Evolutionary conservation across 441 rosid species (phyloP).

Genomic region (Breynia disticha): DNA sequence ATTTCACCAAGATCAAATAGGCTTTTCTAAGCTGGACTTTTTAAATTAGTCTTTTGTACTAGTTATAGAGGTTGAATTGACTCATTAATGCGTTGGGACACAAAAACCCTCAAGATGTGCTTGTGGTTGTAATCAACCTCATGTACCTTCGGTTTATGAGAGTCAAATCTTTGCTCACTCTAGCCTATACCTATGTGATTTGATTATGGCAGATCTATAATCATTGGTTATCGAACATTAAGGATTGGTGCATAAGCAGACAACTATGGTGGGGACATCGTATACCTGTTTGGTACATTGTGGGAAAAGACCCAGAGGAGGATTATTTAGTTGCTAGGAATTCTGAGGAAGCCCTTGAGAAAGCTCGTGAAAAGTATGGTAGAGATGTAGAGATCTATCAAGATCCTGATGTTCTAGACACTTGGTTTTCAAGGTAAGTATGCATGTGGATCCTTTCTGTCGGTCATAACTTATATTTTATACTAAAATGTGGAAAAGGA

Average conservation of each 20-base stretch:
- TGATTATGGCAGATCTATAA: slow-evolving; percentile 59
- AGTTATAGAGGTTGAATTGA: too few relatives aligned
- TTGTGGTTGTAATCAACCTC: background rate
- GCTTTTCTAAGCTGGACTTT: too few relatives aligned
- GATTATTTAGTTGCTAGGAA: slow-evolving; percentile 75
- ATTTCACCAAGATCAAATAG: too few relatives aligned
- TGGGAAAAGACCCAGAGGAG: slow-evolving; percentile 77
- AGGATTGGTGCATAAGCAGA: slow-evolving; percentile 99
- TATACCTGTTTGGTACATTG: slow-evolving; percentile 95
- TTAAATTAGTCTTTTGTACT: too few relatives aligned
- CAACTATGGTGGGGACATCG: slow-evolving; percentile 99
- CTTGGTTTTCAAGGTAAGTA: slow-evolving; percentile 91
- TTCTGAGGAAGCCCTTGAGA: slow-evolving; percentile 69
- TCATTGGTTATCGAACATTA: slow-evolving; percentile 92
- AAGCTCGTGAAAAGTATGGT: slow-evolving; percentile 69
- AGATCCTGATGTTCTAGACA: slow-evolving; percentile 96
- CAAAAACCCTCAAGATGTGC: too few relatives aligned
- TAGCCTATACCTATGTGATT: background rate
- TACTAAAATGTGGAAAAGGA: slow-evolving; percentile 1
- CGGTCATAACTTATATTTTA: background rate
- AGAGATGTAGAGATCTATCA: slow-evolving; percentile 74
- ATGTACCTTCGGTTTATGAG: background rate
- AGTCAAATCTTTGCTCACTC: background rate
- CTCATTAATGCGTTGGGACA: too few relatives aligned
- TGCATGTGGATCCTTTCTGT: too few relatives aligned